Percentiles rank a stretch among this genome's conserved stretches.
phyloP scores from a whole-genome alignment of 371 early-diverging fungal genomes.

The Mortierella sp. region DNA sequence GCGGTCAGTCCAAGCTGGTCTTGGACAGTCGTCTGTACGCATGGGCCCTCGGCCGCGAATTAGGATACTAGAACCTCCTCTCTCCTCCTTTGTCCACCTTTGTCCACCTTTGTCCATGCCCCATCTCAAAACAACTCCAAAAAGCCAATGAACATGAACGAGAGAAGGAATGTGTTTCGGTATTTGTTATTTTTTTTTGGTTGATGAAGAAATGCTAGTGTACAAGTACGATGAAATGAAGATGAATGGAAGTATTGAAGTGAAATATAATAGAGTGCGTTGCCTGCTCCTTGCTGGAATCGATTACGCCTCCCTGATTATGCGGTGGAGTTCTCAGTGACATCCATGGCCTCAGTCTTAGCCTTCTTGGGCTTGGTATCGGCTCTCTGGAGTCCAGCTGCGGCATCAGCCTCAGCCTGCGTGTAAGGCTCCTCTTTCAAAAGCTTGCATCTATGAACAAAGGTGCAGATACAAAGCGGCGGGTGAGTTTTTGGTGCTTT shows the following conservation, averaged over 20 bases:
- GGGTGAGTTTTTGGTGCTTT: neutral
- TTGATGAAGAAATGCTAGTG: slow-evolving; percentile 8
- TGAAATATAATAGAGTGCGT: neutral
- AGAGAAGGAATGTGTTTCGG: neutral
- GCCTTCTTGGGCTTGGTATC: slow-evolving; percentile 57
- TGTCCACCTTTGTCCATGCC: no score
- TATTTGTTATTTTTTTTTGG: slow-evolving; percentile 7
- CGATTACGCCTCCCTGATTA: neutral
- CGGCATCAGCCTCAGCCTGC: slow-evolving; percentile 86
- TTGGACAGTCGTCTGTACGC: slow-evolving; percentile 49
- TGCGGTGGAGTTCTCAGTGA: slow-evolving; percentile 26
- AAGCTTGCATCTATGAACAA: slow-evolving; percentile 66
- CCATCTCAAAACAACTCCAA: neutral
- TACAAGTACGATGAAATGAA: slow-evolving; percentile 23
- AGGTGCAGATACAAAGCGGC: neutral
- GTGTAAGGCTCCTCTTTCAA: slow-evolving; percentile 80
- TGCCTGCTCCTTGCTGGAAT: neutral
- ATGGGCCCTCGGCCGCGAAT: slow-evolving; percentile 48
- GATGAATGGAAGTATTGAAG: neutral
- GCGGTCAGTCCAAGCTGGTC: slow-evolving; percentile 40
- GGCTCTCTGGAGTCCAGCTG: slow-evolving; percentile 72
- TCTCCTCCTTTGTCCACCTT: neutral
- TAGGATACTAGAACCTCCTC: slow-evolving; percentile 18
- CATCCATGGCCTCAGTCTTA: slow-evolving; percentile 42
- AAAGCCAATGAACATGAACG: neutral